A percentile compares a stretch with the other conserved stretches of the same genome.
Evolutionary conservation across 164 flowering plant species (phyloP).

Genomic region (Vitis cinerea): DNA sequence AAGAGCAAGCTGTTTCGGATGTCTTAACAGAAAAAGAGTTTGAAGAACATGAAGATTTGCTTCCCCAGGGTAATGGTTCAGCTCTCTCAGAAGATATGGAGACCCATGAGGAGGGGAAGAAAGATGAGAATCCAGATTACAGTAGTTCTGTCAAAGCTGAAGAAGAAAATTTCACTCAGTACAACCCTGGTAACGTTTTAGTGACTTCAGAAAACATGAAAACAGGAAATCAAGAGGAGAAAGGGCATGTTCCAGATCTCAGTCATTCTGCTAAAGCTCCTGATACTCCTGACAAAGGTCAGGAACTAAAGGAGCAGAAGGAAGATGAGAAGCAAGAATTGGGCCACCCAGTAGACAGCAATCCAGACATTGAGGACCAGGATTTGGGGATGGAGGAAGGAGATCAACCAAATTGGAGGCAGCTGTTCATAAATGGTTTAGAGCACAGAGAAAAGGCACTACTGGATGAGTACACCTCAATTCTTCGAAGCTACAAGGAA

Average conservation of each 20-base stretch:
- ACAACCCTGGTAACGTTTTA: not conserved
- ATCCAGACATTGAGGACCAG: slow-evolving; percentile 12
- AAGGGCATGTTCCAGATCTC: no score
- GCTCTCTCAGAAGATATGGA: slow-evolving; percentile 7
- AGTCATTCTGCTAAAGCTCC: not conserved
- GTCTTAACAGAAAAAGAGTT: slow-evolving; percentile 8
- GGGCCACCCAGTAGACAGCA: slow-evolving; percentile 9
- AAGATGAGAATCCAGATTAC: slow-evolving; percentile 7
- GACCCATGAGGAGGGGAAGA: slow-evolving; percentile 12
- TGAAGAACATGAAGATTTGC: not conserved
- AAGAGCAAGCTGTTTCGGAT: slow-evolving; percentile 9
- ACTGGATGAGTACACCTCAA: slow-evolving; percentile 57
- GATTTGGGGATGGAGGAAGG: slow-evolving; percentile 25
- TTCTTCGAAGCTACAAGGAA: slow-evolving; percentile 54
- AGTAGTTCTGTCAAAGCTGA: slow-evolving; percentile 9
- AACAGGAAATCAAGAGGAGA: no score
- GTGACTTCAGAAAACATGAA: no score
- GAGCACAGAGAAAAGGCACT: slow-evolving; percentile 66
- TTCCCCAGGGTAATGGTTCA: not conserved
- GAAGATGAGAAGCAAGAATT: slow-evolving; percentile 23
- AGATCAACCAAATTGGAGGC: slow-evolving; percentile 50
- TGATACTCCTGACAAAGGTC: slow-evolving; percentile 6
- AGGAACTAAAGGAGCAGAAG: slow-evolving; percentile 16
- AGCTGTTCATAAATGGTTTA: slow-evolving; percentile 40
- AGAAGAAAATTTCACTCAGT: slow-evolving; percentile 10